Percentiles rank a stretch among this genome's conserved stretches.
These are phyloP conservation scores for Apiospora koreana DNA, from an alignment of 2,329 filamentous ascomycete species.

Conservation along the genomic window DNA sequence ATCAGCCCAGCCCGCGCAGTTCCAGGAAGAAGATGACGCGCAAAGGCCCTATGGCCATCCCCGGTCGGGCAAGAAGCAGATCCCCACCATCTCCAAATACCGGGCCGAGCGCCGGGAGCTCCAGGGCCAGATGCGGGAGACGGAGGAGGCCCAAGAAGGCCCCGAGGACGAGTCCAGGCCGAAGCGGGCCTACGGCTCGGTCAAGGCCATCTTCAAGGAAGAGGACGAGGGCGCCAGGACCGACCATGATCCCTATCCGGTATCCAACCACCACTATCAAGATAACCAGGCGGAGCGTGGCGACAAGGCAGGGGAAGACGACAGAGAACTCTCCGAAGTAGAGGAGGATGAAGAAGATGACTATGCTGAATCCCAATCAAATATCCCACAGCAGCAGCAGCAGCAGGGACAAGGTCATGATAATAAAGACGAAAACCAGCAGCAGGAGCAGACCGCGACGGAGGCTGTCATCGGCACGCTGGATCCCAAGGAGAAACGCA, in stretches of 20 bases:
- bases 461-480: conserved; percentile 38
- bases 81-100: conserved; percentile 51
- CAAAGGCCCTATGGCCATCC: not conserved
- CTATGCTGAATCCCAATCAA: conserved; percentile 15
- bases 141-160: conserved; percentile 33
- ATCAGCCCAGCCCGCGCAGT: not conserved
- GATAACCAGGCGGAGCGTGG: conserved; percentile 20
- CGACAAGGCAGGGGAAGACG: conserved; percentile 12
- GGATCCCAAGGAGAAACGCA: conserved; percentile 49
- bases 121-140: conserved; percentile 39
- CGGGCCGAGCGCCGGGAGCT: conserved; percentile 47
- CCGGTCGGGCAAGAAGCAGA: conserved; percentile 14
- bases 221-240: conserved; percentile 29
- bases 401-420: not conserved
- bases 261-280: conserved; percentile 34
- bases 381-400: conserved; percentile 3
- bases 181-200: conserved; percentile 35
- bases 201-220: conserved; percentile 37
- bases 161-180: conserved; percentile 37
- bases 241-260: conserved; percentile 37
- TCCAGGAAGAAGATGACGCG: not conserved
- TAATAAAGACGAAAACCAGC: conserved; percentile 13
- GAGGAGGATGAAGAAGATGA: not conserved
- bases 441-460: conserved; percentile 32
- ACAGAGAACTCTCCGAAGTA: conserved; percentile 13